Evolutionary conservation across 1,139 yeast genomes (phyloP).

Genomic region (Candida pseudoviswanathii): DNA sequence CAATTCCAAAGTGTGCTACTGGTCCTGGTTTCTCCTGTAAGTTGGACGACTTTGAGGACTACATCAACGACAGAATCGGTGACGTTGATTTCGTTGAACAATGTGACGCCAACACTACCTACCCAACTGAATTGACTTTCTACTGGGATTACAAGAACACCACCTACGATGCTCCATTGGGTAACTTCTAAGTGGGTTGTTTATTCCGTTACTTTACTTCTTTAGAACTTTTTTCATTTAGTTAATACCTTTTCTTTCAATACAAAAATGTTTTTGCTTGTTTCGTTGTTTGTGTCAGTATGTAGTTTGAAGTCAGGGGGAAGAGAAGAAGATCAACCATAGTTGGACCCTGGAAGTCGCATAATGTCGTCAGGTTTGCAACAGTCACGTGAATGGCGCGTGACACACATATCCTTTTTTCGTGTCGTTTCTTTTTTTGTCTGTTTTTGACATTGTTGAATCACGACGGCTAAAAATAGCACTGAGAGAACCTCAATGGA

Average conservation of each 20-base stretch:
- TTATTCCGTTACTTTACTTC: neutral
- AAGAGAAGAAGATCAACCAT: neutral
- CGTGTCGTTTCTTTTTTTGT: too few relatives aligned
- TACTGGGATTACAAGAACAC: constrained; percentile 36
- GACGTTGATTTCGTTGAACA: constrained; percentile 29
- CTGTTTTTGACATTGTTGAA: too few relatives aligned
- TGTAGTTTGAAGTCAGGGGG: neutral
- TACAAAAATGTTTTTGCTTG: neutral
- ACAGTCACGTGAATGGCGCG: too few relatives aligned
- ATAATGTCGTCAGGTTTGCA: too few relatives aligned
- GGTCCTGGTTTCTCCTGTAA: constrained; percentile 66
- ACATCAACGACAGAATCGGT: constrained; percentile 30
- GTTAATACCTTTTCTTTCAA: neutral
- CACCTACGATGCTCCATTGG: constrained; percentile 29
- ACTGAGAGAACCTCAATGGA: too few relatives aligned
- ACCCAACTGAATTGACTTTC: constrained; percentile 34
- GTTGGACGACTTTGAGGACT: constrained; percentile 37
- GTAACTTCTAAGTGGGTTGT: constrained; percentile 12
- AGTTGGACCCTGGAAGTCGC: too few relatives aligned
- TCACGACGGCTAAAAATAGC: too few relatives aligned
- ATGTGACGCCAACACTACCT: constrained; percentile 39
- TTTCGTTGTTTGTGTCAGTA: neutral
- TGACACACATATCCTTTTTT: too few relatives aligned
- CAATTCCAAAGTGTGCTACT: constrained; percentile 48
- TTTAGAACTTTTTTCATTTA: neutral